Evolutionary conservation across 129 eudicot genomes (phyloP).

Genomic region (Chrysanthemum lavandulifolium): DNA sequence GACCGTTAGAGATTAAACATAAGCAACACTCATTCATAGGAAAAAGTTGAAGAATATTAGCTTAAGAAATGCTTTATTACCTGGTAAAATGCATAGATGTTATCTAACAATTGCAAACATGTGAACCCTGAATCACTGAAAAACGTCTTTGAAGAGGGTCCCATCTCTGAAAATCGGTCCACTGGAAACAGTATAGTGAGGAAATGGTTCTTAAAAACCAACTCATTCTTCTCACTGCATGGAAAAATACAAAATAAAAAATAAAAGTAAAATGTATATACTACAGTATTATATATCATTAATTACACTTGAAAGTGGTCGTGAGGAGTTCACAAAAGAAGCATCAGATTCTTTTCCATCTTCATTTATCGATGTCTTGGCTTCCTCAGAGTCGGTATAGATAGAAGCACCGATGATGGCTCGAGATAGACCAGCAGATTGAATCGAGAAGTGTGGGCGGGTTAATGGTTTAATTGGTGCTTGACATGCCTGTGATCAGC

Average conservation of each 20-base stretch:
- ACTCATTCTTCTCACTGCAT: slow-evolving; percentile 79
- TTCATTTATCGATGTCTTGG: slow-evolving; percentile 43
- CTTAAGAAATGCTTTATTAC: slow-evolving; percentile 42
- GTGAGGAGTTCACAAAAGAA: slow-evolving; percentile 62
- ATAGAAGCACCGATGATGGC: slow-evolving; percentile 73
- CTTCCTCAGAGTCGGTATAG: slow-evolving; percentile 47
- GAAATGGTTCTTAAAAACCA: slow-evolving; percentile 66
- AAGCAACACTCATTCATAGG: no score
- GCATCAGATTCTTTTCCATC: slow-evolving; percentile 51
- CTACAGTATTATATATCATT: not conserved
- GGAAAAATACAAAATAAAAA: slow-evolving; percentile 9
- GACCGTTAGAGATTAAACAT: no score
- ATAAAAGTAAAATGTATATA: not conserved
- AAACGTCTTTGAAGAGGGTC: slow-evolving; percentile 86
- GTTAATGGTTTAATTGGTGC: slow-evolving; percentile 81
- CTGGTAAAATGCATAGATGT: slow-evolving; percentile 83
- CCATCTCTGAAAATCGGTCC: slow-evolving; percentile 93
- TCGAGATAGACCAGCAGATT: slow-evolving; percentile 93
- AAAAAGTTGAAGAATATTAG: no score
- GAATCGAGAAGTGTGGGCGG: slow-evolving; percentile 87
- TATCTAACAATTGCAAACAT: slow-evolving; percentile 69
- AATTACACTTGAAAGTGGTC: slow-evolving; percentile 71
- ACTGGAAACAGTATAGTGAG: slow-evolving; percentile 82
- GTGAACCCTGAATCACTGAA: slow-evolving; percentile 85
- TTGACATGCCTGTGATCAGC: slow-evolving; percentile 58